These are phyloP conservation scores for Vigna reflexopilosa DNA, from an alignment of 306 rosid genomes.

Conservation along the genomic window DNA sequence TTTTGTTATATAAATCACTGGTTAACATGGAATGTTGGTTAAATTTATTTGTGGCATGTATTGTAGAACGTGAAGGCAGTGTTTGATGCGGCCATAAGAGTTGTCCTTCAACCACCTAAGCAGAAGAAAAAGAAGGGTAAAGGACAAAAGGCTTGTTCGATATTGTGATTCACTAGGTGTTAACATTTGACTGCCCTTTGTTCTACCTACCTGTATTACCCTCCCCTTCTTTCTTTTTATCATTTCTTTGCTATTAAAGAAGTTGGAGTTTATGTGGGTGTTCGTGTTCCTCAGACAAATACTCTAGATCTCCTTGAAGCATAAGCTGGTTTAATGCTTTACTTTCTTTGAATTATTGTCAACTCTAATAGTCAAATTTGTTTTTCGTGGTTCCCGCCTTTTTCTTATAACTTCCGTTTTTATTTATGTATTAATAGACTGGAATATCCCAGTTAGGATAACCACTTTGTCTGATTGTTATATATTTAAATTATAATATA, in stretches of 20 bases:
- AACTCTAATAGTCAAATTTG: conserved; percentile 66
- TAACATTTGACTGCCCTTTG: conserved; percentile 65
- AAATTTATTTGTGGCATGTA: conserved; percentile 36
- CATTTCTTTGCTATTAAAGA: conserved; percentile 62
- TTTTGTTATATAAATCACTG: not conserved
- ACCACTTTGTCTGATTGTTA: conserved; percentile 47
- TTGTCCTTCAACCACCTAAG: conserved; percentile 99
- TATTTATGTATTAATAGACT: conserved; percentile 60
- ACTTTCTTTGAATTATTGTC: conserved; percentile 68
- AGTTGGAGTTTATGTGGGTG: conserved; percentile 67
- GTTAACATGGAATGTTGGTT: conserved; percentile 13
- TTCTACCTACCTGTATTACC: conserved; percentile 64
- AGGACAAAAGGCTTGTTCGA: conserved; percentile 95
- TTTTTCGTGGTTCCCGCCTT: conserved; percentile 63
- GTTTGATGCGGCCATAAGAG: conserved; percentile 95
- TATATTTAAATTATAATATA: conserved; percentile 34
- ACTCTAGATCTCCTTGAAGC: conserved; percentile 72
- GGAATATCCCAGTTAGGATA: conserved; percentile 65
- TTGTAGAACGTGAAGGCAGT: conserved; percentile 94
- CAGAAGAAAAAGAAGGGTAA: conserved; percentile 96
- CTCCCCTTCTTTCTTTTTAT: conserved; percentile 51
- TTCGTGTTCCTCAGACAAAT: conserved; percentile 58
- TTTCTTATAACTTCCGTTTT: conserved; percentile 44
- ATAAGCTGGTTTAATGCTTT: conserved; percentile 63
- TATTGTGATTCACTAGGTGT: conserved; percentile 84